Percentiles rank a stretch among this genome's conserved stretches.
phyloP scores from a whole-genome alignment of 495 filamentous ascomycete species.

The Podospora pseudoanserina region DNA sequence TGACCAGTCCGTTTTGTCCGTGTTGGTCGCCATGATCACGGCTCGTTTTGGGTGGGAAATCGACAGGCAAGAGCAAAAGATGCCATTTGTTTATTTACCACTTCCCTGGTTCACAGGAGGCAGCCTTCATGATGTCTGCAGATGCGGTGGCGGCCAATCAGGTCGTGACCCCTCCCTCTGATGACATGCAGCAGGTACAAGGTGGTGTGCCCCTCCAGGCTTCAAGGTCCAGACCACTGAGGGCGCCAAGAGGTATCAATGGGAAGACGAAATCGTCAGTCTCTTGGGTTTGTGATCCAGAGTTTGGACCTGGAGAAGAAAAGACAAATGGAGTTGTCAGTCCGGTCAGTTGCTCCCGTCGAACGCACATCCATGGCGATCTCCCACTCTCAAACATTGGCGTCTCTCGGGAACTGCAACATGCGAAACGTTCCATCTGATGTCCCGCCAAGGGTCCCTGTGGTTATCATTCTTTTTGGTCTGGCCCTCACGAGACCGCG shows the following conservation, averaged over 20 bases:
- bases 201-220: background rate
- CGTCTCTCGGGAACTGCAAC: background rate
- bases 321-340: background rate
- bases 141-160: background rate
- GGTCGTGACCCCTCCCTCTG: background rate
- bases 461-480: background rate
- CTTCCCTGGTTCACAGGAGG: background rate
- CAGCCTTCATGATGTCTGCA: background rate
- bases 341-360: background rate
- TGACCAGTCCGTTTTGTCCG: background rate
- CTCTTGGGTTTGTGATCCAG: background rate
- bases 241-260: background rate
- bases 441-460: background rate
- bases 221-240: background rate
- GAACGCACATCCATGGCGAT: constrained; percentile 2
- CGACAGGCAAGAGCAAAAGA: background rate
- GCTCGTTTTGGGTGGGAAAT: background rate
- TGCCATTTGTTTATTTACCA: background rate
- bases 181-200: background rate
- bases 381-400: constrained; percentile 9
- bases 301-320: background rate
- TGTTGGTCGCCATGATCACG: background rate
- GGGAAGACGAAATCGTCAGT: background rate
- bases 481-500: background rate
- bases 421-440: background rate